These are phyloP conservation scores for Euphorbia lathyris DNA, from an alignment of 345 rosid genomes.

Conservation along the genomic window DNA sequence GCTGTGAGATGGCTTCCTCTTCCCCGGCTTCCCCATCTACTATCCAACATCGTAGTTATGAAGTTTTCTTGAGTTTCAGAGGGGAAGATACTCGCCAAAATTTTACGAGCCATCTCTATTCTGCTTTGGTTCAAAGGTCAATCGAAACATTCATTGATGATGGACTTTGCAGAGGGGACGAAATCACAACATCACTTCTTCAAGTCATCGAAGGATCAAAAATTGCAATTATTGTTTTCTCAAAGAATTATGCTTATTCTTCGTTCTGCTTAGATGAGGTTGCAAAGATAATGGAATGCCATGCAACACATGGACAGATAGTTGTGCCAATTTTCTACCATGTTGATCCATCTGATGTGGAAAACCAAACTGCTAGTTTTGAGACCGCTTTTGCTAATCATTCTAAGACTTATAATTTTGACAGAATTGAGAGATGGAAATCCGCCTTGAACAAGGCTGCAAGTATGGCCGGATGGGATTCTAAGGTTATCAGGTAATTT, in stretches of 20 bases:
- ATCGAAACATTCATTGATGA: conserved; percentile 9
- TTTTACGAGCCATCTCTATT: conserved; percentile 12
- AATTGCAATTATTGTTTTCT: conserved; percentile 6
- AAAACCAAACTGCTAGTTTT: neutral
- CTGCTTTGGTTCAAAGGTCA: conserved; percentile 1
- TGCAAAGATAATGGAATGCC: conserved; percentile 5
- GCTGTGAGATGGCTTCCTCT: conserved; percentile 1
- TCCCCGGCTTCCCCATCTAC: neutral
- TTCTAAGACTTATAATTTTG: neutral
- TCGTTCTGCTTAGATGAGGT: conserved; percentile 13
- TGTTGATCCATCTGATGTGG: conserved; percentile 9
- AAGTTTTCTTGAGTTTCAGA: conserved; percentile 23
- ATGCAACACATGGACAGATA: neutral
- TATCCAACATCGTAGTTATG: conserved; percentile 9
- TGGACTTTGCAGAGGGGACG: neutral
- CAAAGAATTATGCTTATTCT: conserved; percentile 12
- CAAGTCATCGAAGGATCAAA: neutral
- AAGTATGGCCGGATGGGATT: conserved; percentile 15
- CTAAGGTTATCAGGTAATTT: conserved; percentile 3
- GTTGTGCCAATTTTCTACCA: conserved; percentile 8
- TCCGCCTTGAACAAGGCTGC: conserved; percentile 6
- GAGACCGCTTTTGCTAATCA: conserved; percentile 1
- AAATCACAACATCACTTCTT: neutral
- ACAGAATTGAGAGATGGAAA: conserved; percentile 16
- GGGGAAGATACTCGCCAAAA: conserved; percentile 20